Evolutionary conservation across 108 stramenopile species (phyloP), one percentile per base, ranked within the genome.

Genomic region (Stephanodiscus minutulus): DNA sequence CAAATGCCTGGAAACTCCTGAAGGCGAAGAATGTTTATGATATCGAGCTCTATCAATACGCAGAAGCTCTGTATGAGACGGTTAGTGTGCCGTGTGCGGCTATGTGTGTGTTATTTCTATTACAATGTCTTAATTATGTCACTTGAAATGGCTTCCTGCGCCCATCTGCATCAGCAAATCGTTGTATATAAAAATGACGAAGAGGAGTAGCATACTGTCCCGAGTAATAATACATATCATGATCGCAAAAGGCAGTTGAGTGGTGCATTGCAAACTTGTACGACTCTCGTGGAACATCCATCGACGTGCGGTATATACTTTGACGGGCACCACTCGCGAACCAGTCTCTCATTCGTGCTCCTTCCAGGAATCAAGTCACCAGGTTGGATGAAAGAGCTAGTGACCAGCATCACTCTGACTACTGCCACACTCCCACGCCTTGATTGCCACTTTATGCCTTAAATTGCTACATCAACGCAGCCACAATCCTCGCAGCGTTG

Each of bases 1-100:
- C 70, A 3, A 20, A 12, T 13, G 64, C 56, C 6, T 82, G 72
- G 72, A 48, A 25, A 35, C 33, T 68, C 21, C 28, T 78, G 22
- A 18, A 55, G 25, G 49, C 28, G 50, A 77, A 78, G 44, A 78
- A 82, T 41, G 62, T 49, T 33, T 64, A 59, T 46, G 82, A 77
- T 43, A 72, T 78, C 10, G 57, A 78, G 33, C 54, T 82, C 33
- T 82, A 82, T 37, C 44, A 75, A 18, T 78, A 78, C 58, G 76
- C 82, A 24, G 68, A 56, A 39, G 59, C 53, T 15, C 54, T 76
- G 46, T 82, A 58, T 50, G 33, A 61, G 22, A 54, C 71, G 29
- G 75, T 76, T 48, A 8, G 27, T 43, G 37, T 68, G 7, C 21
- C 50, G 29, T 68, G 44, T 28, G 55, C 43, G 57, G 39, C 39